phyloP scores from a whole-genome alignment of 2,329 filamentous ascomycete genomes.

The Anisogramma anomala region DNA sequence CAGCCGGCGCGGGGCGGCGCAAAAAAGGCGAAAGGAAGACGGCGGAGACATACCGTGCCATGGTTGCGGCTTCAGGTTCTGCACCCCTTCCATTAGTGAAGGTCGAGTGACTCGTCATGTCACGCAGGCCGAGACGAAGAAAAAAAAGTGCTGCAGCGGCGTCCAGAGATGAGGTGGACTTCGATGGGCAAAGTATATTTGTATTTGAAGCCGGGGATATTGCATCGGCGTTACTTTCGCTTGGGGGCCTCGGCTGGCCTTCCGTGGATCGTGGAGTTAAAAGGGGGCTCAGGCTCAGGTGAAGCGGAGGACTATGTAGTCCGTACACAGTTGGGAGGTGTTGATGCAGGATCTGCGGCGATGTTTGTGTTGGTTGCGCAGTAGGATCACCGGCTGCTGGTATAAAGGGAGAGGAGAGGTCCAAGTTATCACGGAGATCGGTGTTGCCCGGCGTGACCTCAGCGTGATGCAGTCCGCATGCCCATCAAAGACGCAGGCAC shows the following conservation, averaged over 20 bases:
- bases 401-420: too few species aligned
- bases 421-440: too few species aligned
- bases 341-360: background rate
- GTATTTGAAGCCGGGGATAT: background rate
- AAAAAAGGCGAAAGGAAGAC: background rate
- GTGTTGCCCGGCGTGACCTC: too few species aligned
- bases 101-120: constrained; percentile 45
- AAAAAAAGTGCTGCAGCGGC: background rate
- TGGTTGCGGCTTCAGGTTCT: constrained; percentile 30
- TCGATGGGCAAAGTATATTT: background rate
- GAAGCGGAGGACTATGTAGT: too few species aligned
- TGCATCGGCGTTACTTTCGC: background rate
- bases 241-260: background rate
- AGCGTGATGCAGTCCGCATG: background rate
- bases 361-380: background rate
- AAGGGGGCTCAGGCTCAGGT: background rate
- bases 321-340: too few species aligned
- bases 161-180: background rate
- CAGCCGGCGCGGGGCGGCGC: background rate
- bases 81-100: constrained; percentile 38
- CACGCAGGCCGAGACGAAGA: constrained; percentile 12
- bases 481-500: background rate
- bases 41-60: constrained; percentile 32
- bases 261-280: background rate
- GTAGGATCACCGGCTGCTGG: too few species aligned